These are phyloP conservation scores for Zymoseptoria crescenta DNA, from an alignment of 2,329 filamentous ascomycete genomes.

Conservation along the genomic window DNA sequence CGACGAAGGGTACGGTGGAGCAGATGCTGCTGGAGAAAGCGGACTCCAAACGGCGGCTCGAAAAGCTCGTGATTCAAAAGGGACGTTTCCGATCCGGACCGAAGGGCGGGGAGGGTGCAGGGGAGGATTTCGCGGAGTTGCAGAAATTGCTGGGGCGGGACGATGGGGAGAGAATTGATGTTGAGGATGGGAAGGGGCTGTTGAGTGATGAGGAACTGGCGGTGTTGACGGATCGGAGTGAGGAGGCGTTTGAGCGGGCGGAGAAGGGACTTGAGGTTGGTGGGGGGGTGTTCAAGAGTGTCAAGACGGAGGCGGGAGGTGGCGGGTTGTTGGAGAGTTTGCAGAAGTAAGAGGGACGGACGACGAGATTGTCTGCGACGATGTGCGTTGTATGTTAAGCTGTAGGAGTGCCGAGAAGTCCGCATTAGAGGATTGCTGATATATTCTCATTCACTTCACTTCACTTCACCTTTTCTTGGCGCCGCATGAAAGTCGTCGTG, in stretches of 20 bases:
- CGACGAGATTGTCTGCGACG: background rate
- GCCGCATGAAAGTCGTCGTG: background rate
- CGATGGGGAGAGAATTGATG: constrained; percentile 59
- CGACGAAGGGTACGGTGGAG: constrained; percentile 88
- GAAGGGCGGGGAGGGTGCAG: constrained; percentile 42
- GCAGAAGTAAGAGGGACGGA: constrained; percentile 26
- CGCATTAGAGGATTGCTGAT: background rate
- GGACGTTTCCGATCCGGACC: constrained; percentile 60
- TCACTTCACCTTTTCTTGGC: background rate
- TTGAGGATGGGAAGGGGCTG: constrained; percentile 53
- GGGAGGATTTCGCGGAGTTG: constrained; percentile 42
- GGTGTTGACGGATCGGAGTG: constrained; percentile 67
- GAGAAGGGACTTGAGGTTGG: constrained; percentile 70
- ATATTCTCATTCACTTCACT: background rate
- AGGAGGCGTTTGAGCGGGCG: constrained; percentile 61
- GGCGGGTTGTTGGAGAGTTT: constrained; percentile 42
- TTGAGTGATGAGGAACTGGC: constrained; percentile 69
- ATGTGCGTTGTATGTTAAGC: too few species aligned
- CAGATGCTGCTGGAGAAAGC: constrained; percentile 79
- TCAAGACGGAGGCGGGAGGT: constrained; percentile 64
- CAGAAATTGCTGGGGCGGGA: constrained; percentile 46
- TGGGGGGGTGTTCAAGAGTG: constrained; percentile 45
- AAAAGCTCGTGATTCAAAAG: constrained; percentile 94
- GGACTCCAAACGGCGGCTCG: constrained; percentile 81
- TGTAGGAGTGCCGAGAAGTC: background rate